Base-by-base conservation (phyloP, 495 filamentous ascomycete genomes). In the Aspergillus affinis region DNA sequence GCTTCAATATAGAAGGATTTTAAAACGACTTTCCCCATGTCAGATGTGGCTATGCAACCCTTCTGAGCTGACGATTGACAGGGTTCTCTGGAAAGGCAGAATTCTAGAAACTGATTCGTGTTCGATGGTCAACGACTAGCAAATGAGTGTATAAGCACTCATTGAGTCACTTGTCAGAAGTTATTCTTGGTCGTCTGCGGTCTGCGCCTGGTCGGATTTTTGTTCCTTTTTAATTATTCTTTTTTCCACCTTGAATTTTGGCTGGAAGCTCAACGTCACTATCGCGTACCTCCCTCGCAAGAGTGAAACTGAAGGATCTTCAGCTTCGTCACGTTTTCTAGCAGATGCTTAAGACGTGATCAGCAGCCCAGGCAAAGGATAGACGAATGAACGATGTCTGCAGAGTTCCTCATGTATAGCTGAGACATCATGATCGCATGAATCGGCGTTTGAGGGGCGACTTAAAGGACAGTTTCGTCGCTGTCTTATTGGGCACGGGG, bases 11-110 rank as follows among this genome's bases (percentile, higher is more conserved):
- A 15, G 15, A 32, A 46, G 21, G 27, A 13, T 51, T 54, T 23
- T 4, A n/a, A 49, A 54, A 27, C 46, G 55, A 19, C 45, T 23
- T 50, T 51, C 45, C 17, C 50, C 20, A 52, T 27, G 66, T 69
- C 58, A 69, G 66, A 69, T 59, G 66, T 64, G 66, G 66, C 66
- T 69, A 65, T 69, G 66, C 66, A 61, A 26, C 9, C 57, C 29
- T 48, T 36, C 53, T 50, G 60, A 50, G 54, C 59, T 62, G 60
- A 61, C 58, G 55, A 20, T 49, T 49, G 21, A 20, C 21, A 20
- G 47, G 21, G 18, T 49, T 26, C 9, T 10, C 47, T 49, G 18
- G 7, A 19, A 49, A 49, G 18, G 3, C 15, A 49, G 21, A 49
- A 6, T 49, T 49, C 47, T 21, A 19, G 47, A 26, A 49, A 26